Evolutionary conservation across 75 land plant genomes (phyloP), one percentile per base, ranked within the genome.

Genomic region (Pseudotsuga menziesii): DNA sequence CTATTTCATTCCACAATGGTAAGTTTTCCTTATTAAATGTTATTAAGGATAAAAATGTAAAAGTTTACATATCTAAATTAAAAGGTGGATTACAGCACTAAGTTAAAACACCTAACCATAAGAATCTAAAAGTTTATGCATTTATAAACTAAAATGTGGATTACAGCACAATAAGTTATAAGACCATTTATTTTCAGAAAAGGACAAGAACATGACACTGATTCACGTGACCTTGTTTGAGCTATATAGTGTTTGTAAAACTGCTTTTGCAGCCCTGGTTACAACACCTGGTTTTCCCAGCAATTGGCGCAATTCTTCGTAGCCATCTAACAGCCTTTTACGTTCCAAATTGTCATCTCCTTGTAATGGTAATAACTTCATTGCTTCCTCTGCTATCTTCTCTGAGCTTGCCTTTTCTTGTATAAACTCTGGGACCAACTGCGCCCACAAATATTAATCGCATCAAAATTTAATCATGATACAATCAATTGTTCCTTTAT

Each of bases 401-500:
- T 22, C 58, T 64, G 80, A 54, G 22, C 55, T 60, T 2, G 78
- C 82, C 58, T 80, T 58, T 25, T 64, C 80, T 77, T 80, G 82
- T n/a, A 76, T 80, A 54, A 80, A 80, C 80, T 80, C 82, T 8
- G 78, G 82, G 52, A 80, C 80, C 61, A 80, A 77, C 82, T 80
- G 70, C 79, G 76, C 63, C 35, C 74, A 71, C 35, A 72, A 74
- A 75, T 32, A 22, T 27, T 52, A 48, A 27, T 73, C 48, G 17
- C 75, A 75, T 73, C n/a, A 36, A 39, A 44, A 5, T 5, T 44
- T 27, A n/a, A 22, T 22, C 8, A 56, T 41, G 54, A 73, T 25
- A 39, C 57, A 7, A 22, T 44, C 75, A 16, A 1, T 4, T 20
- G 14, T 23, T 25, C 58, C 22, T 4, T 41, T 73, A 56, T 25